Evolutionary conservation across 2,329 filamentous ascomycete genomes (phyloP).

Genomic region (Leptographium flavum): DNA sequence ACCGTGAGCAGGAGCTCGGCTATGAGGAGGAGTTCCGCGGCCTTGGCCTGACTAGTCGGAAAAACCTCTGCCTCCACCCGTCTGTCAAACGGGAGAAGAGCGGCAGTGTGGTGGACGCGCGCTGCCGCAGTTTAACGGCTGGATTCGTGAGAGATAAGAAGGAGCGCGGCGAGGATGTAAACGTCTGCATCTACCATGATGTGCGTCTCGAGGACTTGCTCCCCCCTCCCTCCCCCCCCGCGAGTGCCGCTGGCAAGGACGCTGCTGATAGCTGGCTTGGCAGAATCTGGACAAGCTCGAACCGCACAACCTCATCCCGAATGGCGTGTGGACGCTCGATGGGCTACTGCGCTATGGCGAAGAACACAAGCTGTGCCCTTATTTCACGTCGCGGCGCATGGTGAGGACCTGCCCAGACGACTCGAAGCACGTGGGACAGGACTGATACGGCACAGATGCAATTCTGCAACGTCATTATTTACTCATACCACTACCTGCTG

Average conservation of each 20-base stretch:
- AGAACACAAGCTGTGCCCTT: constrained; percentile 91
- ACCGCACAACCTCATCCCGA: constrained; percentile 84
- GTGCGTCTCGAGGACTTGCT: constrained; percentile 25
- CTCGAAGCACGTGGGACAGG: no score
- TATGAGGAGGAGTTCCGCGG: constrained; percentile 85
- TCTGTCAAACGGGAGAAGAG: constrained; percentile 95
- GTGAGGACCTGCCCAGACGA: constrained; percentile 27
- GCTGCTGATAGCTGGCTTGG: not conserved
- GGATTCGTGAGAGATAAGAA: constrained; percentile 98
- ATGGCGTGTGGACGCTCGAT: constrained; percentile 92
- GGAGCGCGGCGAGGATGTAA: constrained; percentile 83
- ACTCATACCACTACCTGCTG: constrained; percentile 95
- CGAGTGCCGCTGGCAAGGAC: not conserved
- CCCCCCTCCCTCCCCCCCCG: not conserved
- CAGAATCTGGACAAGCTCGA: constrained; percentile 80
- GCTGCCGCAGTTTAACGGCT: constrained; percentile 87
- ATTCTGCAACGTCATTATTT: constrained; percentile 98
- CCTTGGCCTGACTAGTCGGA: constrained; percentile 84
- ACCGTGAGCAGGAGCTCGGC: constrained; percentile 78
- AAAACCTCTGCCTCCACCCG: constrained; percentile 92
- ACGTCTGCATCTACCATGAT: constrained; percentile 91
- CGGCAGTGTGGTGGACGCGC: constrained; percentile 83
- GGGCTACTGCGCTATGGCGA: constrained; percentile 81
- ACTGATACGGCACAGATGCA: constrained; percentile 56
- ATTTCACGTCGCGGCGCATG: constrained; percentile 93